Percentiles rank a stretch among this genome's conserved stretches.
phyloP scores from a whole-genome alignment of 768 basidiomycete genomes.

The Rhodotorula taiwanensis region DNA sequence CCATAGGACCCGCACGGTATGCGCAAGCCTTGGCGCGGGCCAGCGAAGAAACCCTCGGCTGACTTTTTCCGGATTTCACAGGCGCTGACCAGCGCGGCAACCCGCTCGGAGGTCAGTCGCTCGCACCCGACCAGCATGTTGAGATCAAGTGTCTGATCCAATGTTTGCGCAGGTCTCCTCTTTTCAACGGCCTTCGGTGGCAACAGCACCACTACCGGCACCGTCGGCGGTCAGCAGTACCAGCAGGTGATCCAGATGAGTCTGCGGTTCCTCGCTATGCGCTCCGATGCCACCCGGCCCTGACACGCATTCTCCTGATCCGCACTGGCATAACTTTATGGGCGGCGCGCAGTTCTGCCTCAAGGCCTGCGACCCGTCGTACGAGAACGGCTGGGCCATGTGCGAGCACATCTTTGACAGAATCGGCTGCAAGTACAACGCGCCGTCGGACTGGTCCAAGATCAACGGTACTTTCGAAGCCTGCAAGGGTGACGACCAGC shows the following conservation, averaged over 20 bases:
- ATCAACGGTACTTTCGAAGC: conserved; percentile 55
- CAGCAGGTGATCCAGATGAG: conserved; percentile 62
- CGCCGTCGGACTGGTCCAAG: conserved; percentile 56
- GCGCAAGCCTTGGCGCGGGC: conserved; percentile 52
- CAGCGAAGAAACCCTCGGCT: conserved; percentile 65
- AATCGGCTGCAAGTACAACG: conserved; percentile 68
- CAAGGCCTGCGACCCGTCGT: conserved; percentile 62
- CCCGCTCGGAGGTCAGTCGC: conserved; percentile 40
- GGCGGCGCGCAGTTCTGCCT: conserved; percentile 61
- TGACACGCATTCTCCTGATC: not conserved
- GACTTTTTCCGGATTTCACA: no score
- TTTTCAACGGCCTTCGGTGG: conserved; percentile 57
- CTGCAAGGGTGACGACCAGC: conserved; percentile 63
- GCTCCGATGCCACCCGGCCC: not conserved
- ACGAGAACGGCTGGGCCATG: conserved; percentile 45
- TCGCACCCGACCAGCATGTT: no score
- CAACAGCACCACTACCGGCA: conserved; percentile 47
- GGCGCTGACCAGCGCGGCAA: conserved; percentile 67
- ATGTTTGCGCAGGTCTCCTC: conserved; percentile 61
- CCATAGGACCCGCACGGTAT: conserved; percentile 57
- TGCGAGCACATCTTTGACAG: conserved; percentile 55
- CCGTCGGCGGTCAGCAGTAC: conserved; percentile 30
- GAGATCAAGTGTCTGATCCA: no score
- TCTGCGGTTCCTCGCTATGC: conserved; percentile 41
- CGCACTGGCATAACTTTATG: conserved; percentile 56